Base-by-base conservation (phyloP, 441 rosid genomes). In the Pelargonium fulgidum region DNA sequence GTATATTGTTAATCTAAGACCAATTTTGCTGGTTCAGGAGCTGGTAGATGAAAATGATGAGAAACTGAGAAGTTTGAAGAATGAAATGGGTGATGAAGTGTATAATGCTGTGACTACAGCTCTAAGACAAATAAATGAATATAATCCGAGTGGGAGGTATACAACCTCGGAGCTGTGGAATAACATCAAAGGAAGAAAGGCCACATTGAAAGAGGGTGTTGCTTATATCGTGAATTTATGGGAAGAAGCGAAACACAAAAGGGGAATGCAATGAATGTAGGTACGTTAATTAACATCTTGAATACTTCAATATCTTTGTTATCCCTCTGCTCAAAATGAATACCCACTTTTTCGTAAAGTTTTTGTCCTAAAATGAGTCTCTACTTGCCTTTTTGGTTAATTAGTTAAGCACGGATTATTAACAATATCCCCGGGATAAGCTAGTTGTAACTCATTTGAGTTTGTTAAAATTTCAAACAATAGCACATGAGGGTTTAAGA, bases 131-230 rank as follows among this genome's bases (percentile, higher is more conserved):
- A 83, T 90, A 73, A 90, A 89, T 52, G 96, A 94, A 50, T 87
- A 86, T 81, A 94, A 94, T 69, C 90, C 99, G 0, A 94, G 97
- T 68, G 99, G 97, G 67, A 86, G 94, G 75, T 94, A 90, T 69
- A 81, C 87, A 17, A 83, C 75, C 71, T 83, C 91, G 0, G 96
- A 94, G 82, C 64, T 91, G 68, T 93, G 99, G 96, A 88, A 86
- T 81, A 85, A 83, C 54, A 71, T 56, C 62, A 89, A 88, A 68
- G 84, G 83, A 59, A 88, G 78, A 71, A 87, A 73, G 76, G 97
- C 94, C 12, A 65, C 86, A 14, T 78, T 91, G 73, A 69, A 78
- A 73, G 97, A 91, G 73, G 92, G 96, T 45, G 86, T 80, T 26
- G 56, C 76, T 16, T 76, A 62, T 73, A 64, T 94, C 69, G 64